These are phyloP conservation scores for Notholithocarpus densiflorus DNA, from an alignment of 306 rosid species.

Conservation along the genomic window DNA sequence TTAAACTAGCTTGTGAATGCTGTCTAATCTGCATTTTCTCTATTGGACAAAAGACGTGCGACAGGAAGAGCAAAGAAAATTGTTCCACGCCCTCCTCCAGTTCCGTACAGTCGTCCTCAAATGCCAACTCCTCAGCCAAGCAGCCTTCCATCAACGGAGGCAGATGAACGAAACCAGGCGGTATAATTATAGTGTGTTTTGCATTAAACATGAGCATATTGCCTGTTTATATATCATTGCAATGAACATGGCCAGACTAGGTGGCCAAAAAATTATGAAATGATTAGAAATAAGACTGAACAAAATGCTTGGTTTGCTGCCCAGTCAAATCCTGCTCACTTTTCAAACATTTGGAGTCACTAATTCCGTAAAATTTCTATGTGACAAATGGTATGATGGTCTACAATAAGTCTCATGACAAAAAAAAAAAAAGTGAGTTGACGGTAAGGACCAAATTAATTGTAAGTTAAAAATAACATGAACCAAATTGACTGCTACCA, in stretches of 20 bases:
- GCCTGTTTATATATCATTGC: neutral
- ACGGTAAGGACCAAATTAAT: too few relatives aligned
- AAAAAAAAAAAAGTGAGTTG: too few relatives aligned
- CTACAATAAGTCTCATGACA: neutral
- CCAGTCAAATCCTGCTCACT: neutral
- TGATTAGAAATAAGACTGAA: neutral
- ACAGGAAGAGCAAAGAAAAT: conserved; percentile 64
- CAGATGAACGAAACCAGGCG: conserved; percentile 46
- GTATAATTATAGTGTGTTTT: conserved; percentile 27
- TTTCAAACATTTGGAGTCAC: neutral
- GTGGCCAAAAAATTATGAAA: neutral
- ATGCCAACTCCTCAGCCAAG: conserved; percentile 27
- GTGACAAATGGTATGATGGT: neutral
- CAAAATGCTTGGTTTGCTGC: neutral
- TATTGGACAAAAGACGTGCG: conserved; percentile 41
- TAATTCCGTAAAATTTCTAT: neutral
- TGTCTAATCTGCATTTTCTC: neutral
- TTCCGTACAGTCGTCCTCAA: conserved; percentile 37
- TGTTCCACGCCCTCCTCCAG: conserved; percentile 66
- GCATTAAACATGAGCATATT: neutral
- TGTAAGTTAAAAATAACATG: too few relatives aligned
- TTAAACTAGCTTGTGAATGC: neutral
- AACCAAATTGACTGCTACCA: too few relatives aligned
- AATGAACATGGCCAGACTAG: neutral
- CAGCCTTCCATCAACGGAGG: conserved; percentile 21